Evolutionary conservation across 2,329 filamentous ascomycete genomes (phyloP), one percentile per base, ranked within the genome.

Genomic region (Apiospora sp.): DNA sequence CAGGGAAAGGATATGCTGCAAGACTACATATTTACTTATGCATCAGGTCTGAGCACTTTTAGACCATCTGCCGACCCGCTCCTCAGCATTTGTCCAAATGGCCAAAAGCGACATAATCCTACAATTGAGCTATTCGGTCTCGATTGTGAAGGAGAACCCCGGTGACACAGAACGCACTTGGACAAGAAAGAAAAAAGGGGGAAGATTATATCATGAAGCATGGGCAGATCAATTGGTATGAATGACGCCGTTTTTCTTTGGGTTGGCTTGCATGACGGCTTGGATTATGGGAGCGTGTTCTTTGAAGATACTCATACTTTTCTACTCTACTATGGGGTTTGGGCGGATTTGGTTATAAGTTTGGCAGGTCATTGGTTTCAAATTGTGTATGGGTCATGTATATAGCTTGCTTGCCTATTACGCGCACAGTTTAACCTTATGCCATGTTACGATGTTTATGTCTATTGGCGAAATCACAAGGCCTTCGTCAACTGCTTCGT

Each of bases 101-200:
- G 30, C n/a, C 44, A 68, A 58, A 58, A 37, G 34, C 71, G 71
- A 72, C 71, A 72, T 44, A 68, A 68, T 61, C 64, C 68, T 48
- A 30, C 54, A 34, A 19, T 5, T n/a, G 58, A 41, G 58, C 34
- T 41, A n/a, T 51, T 34, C 12, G 41, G 43, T 37, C 24, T 71
- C 24, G 8, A 64, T 1, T 27, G 70, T 67, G 54, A 71, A n/a
- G 58, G 70, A 71, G 24, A 30, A 61, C 19, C 58, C 43, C 54
- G 43, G 71, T 24, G 48, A 41, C 27, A 72, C 61, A 68, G 71
- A 16, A 68, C 61, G 67, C 30, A 58, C 64, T 30, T n/a, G 22
- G 19, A 48, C 46, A 22, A 30, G 27, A 30, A 46, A n/a, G 19
- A 48, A 48, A 48, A 27, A 24, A 16, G 37, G 34, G 19, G 22